phyloP scores from a whole-genome alignment of 345 rosid genomes.

The Bretschneidera sinensis region DNA sequence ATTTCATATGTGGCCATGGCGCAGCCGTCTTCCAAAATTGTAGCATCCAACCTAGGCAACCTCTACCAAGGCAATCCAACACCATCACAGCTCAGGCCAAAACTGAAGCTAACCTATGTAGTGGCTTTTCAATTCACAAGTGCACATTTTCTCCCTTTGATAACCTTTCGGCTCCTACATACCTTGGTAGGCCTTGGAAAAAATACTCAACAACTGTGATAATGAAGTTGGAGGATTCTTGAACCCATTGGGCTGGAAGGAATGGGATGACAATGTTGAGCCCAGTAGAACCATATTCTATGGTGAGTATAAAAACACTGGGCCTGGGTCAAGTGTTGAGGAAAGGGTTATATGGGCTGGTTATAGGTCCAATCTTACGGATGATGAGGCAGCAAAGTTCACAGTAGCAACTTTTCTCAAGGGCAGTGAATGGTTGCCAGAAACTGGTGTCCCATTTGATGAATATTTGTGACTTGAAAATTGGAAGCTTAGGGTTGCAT shows the following conservation, averaged over 20 bases:
- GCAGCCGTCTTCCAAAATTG: conserved; percentile 66
- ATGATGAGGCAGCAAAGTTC: conserved; percentile 44
- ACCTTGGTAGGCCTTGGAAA: conserved; percentile 90
- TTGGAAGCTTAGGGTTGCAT: too few species aligned
- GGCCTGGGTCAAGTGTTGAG: conserved; percentile 40
- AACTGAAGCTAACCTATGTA: conserved; percentile 56
- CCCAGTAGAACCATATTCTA: conserved; percentile 66
- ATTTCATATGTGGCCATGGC: conserved; percentile 82
- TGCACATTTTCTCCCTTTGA: conserved; percentile 32
- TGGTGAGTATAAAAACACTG: conserved; percentile 64
- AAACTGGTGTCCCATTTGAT: conserved; percentile 35
- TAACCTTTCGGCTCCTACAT: conserved; percentile 46
- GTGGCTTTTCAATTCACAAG: conserved; percentile 65
- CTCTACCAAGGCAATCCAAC: conserved; percentile 55
- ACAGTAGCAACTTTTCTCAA: conserved; percentile 49
- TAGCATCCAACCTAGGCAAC: conserved; percentile 67
- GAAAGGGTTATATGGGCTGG: conserved; percentile 64
- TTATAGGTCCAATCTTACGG: conserved; percentile 39
- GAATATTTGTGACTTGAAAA: conserved; percentile 22
- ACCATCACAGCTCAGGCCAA: conserved; percentile 89
- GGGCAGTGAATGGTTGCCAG: conserved; percentile 60
- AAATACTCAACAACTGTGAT: conserved; percentile 58
- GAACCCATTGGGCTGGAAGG: conserved; percentile 57
- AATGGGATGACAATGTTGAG: conserved; percentile 57
- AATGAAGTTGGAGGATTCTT: conserved; percentile 59